phyloP scores from a whole-genome alignment of 169 alveolate species.

The Neospora caninum region DNA sequence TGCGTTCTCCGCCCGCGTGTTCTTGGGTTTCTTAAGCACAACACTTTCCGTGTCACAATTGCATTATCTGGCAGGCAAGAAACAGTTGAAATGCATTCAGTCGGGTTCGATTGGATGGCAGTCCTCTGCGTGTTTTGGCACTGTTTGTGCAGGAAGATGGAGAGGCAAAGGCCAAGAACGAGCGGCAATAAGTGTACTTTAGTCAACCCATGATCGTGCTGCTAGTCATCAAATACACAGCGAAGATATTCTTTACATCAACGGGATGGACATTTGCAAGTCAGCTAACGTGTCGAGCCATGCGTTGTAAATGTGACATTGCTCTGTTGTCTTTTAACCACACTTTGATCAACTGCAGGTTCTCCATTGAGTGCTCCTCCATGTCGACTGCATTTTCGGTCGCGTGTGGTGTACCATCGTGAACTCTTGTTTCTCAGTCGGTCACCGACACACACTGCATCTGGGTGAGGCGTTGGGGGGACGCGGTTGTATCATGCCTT shows the following conservation, averaged over 20 bases:
- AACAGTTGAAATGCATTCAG: not conserved
- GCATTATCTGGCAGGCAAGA: not conserved
- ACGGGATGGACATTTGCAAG: not conserved
- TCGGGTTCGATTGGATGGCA: not conserved
- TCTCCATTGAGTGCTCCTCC: not conserved
- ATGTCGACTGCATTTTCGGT: too few relatives aligned
- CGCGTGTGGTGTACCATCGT: too few relatives aligned
- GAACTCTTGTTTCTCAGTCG: too few relatives aligned
- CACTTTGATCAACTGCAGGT: not conserved
- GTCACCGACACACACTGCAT: too few relatives aligned
- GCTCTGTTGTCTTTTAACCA: too few relatives aligned
- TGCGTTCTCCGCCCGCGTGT: too few relatives aligned
- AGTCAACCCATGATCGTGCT: not conserved
- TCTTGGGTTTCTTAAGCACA: too few relatives aligned
- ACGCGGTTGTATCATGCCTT: too few relatives aligned
- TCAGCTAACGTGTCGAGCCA: not conserved
- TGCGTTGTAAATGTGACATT: too few relatives aligned
- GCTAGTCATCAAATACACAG: not conserved
- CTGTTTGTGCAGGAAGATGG: conserved; percentile 2
- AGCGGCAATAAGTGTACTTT: conserved; percentile 14
- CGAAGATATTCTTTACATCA: not conserved
- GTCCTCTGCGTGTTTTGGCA: not conserved
- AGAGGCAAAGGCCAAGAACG: not conserved
- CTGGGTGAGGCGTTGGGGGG: too few relatives aligned
- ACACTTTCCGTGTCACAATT: not conserved